phyloP scores from a whole-genome alignment of 192 early-diverging fungal genomes.

The Thamnidium elegans region DNA sequence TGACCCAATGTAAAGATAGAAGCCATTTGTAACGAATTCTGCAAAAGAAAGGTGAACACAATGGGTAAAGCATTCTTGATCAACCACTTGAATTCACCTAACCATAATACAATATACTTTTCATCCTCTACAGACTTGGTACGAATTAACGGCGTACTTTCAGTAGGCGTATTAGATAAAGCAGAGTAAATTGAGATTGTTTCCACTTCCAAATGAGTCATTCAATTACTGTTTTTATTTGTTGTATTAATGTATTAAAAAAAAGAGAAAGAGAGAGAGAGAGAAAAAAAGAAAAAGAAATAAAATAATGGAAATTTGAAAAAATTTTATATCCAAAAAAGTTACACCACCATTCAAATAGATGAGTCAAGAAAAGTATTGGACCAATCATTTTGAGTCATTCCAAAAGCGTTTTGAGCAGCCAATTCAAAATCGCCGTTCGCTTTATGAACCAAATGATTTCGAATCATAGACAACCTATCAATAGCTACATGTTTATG shows the following conservation, averaged over 20 bases:
- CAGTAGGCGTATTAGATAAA: constrained; percentile 6
- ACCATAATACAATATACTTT: not conserved
- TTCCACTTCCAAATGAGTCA: not conserved
- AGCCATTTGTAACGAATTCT: constrained; percentile 61
- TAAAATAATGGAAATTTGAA: too few species aligned
- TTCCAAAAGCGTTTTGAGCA: constrained; percentile 2
- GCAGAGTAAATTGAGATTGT: constrained; percentile 1
- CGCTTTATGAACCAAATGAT: constrained; percentile 20
- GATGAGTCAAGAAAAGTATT: not conserved
- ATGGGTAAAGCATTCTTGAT: constrained; percentile 48
- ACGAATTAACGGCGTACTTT: constrained; percentile 7
- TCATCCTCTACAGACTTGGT: not conserved
- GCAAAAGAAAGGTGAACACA: constrained; percentile 62
- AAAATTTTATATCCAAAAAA: not conserved
- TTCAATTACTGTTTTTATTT: not conserved
- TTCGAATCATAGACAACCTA: constrained; percentile 39
- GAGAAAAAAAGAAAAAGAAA: not conserved
- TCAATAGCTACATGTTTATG: constrained; percentile 18
- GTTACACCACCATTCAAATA: not conserved
- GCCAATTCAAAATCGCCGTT: constrained; percentile 14
- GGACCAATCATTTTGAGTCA: constrained; percentile 22
- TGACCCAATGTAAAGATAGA: constrained; percentile 65
- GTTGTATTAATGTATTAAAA: not conserved
- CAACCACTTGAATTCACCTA: constrained; percentile 22
- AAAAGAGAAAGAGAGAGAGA: not conserved